Conservation (phyloP, 768 basidiomycete species). For the Tylopilus balloui region DNA sequence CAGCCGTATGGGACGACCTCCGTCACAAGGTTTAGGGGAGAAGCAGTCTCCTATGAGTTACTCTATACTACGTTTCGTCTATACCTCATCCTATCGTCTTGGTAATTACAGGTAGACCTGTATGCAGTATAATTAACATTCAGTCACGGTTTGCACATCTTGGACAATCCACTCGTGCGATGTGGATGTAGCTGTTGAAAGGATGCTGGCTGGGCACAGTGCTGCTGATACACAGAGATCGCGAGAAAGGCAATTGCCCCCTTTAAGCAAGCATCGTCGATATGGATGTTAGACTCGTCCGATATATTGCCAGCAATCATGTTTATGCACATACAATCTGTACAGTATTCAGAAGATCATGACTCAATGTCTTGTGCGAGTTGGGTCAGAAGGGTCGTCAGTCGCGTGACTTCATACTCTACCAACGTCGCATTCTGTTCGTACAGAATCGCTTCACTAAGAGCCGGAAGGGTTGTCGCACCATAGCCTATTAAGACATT, state of each 20-base stretch:
- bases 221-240: no score
- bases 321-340: neutral
- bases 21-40: constrained; percentile 19
- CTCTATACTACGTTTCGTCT: constrained; percentile 11
- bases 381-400: constrained; percentile 50
- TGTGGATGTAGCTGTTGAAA: no score
- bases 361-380: constrained; percentile 38
- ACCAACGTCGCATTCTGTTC: constrained; percentile 63
- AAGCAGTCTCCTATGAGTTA: neutral
- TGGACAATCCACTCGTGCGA: neutral
- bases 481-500: constrained; percentile 55
- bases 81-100: constrained; percentile 10
- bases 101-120: constrained; percentile 13
- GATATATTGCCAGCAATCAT: no score
- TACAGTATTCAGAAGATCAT: constrained; percentile 2
- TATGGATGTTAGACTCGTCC: no score
- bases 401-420: constrained; percentile 53
- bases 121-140: constrained; percentile 6
- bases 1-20: constrained; percentile 44
- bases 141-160: neutral
- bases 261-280: no score
- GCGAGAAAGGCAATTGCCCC: no score
- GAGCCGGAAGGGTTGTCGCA: constrained; percentile 76
- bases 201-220: no score
- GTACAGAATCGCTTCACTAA: constrained; percentile 71